Conservation (phyloP, 2,329 filamentous ascomycete species). For the Beauveria australis region DNA sequence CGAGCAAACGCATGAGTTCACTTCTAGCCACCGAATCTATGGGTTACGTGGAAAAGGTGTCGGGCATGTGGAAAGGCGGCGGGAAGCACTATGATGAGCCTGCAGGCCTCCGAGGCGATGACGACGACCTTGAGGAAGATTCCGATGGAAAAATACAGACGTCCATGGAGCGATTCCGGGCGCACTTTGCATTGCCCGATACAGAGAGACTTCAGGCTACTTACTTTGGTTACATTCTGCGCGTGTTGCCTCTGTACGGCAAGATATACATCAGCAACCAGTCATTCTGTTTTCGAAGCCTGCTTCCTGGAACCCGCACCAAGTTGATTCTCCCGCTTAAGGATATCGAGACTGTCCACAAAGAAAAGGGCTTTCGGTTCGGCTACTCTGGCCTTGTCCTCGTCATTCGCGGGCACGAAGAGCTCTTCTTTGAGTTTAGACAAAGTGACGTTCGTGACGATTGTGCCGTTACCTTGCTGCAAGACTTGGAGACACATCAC, state of each 20-base stretch:
- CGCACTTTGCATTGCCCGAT: constrained; percentile 81
- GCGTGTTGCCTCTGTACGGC: constrained; percentile 84
- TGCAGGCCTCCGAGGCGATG: constrained; percentile 41
- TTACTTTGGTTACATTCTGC: constrained; percentile 87
- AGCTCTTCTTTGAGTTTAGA: constrained; percentile 91
- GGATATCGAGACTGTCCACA: constrained; percentile 87
- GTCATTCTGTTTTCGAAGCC: constrained; percentile 85
- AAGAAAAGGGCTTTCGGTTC: constrained; percentile 90
- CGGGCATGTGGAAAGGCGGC: constrained; percentile 91
- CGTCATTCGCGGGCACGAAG: constrained; percentile 90
- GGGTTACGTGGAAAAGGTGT: constrained; percentile 94
- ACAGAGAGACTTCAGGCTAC: constrained; percentile 78
- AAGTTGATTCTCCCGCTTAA: constrained; percentile 86
- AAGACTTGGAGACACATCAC: constrained; percentile 63
- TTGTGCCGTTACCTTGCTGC: constrained; percentile 73
- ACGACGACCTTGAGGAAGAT: constrained; percentile 47
- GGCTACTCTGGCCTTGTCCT: constrained; percentile 85
- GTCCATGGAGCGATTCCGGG: constrained; percentile 73
- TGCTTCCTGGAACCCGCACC: constrained; percentile 80
- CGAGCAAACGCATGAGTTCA: constrained; percentile 72
- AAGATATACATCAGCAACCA: constrained; percentile 91
- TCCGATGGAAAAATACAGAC: constrained; percentile 56
- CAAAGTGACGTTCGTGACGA: constrained; percentile 75
- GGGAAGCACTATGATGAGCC: constrained; percentile 76
- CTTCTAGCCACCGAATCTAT: constrained; percentile 84